phyloP scores from a whole-genome alignment of 768 basidiomycete species.

The Lentinula sp. region DNA sequence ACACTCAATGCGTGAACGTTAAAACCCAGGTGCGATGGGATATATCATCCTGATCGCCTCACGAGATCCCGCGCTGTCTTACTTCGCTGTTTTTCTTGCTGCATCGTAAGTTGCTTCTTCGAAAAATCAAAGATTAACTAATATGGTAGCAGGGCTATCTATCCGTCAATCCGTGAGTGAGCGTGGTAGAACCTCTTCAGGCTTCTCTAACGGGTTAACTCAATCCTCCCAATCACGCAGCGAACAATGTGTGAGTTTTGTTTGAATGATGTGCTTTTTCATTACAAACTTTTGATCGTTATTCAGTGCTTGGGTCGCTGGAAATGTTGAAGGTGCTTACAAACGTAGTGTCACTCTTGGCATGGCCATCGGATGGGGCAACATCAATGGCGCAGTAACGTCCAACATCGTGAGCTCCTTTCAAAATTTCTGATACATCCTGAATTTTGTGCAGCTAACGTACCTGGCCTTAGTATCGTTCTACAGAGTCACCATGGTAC shows the following conservation, averaged over 20 bases:
- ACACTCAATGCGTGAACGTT: neutral
- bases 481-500: slow-evolving; percentile 61
- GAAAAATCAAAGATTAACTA: neutral
- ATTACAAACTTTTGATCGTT: slow-evolving; percentile 8
- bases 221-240: slow-evolving; percentile 14
- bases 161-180: slow-evolving; percentile 43
- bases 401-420: neutral
- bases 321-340: slow-evolving; percentile 69
- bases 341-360: slow-evolving; percentile 67
- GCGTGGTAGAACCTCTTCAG: neutral
- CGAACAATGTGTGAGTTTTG: slow-evolving; percentile 43
- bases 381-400: slow-evolving; percentile 16
- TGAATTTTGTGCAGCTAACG: neutral
- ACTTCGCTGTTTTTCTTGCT: slow-evolving; percentile 68
- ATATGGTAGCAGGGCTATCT: slow-evolving; percentile 32
- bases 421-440: neutral
- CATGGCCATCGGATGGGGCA: slow-evolving; percentile 66
- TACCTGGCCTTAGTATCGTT: slow-evolving; percentile 45
- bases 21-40: slow-evolving; percentile 36
- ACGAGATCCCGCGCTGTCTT: slow-evolving; percentile 54
- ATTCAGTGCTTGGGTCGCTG: slow-evolving; percentile 62
- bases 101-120: slow-evolving; percentile 45
- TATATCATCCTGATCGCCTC: slow-evolving; percentile 67
- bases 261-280: no score
- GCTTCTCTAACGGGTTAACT: neutral